These are phyloP conservation scores for Austroboletus niveus DNA, from an alignment of 1,284 basidiomycete species.

Conservation along the genomic window DNA sequence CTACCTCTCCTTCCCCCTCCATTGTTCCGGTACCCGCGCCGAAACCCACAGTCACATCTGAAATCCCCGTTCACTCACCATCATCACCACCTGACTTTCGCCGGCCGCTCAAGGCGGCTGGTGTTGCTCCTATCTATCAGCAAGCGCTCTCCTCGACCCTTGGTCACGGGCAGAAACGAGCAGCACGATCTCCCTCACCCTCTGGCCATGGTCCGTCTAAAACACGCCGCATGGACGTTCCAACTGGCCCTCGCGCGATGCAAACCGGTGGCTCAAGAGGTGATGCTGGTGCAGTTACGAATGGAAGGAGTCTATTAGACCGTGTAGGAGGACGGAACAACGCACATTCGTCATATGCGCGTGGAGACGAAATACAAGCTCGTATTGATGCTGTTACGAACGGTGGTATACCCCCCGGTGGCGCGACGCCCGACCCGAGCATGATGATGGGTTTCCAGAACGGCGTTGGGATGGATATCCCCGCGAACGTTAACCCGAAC, in stretches of 20 bases:
- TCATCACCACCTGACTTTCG: conserved; percentile 38
- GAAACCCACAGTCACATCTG: conserved; percentile 21
- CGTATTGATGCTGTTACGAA: conserved; percentile 75
- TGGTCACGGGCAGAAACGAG: conserved; percentile 63
- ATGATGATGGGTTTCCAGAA: conserved; percentile 60
- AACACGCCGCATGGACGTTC: conserved; percentile 66
- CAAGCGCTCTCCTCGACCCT: conserved; percentile 68
- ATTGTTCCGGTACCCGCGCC: conserved; percentile 11
- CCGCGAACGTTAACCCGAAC: conserved; percentile 50
- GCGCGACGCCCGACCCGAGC: conserved; percentile 44
- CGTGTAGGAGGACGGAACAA: conserved; percentile 59
- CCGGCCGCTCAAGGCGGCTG: conserved; percentile 35
- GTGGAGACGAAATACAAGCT: conserved; percentile 70
- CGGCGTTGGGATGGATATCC: conserved; percentile 59
- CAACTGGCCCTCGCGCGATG: conserved; percentile 81
- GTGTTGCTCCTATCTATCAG: conserved; percentile 52
- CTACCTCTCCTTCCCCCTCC: conserved; percentile 33
- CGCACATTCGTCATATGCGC: conserved; percentile 22
- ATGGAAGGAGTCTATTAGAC: conserved; percentile 65
- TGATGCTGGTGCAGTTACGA: conserved; percentile 23
- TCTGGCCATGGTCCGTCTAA: conserved; percentile 57
- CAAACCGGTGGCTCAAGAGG: conserved; percentile 44
- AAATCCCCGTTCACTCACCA: conserved; percentile 25
- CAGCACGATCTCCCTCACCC: conserved; percentile 74
- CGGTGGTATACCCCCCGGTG: conserved; percentile 40